Evolutionary conservation across 495 filamentous ascomycete species (phyloP), one percentile per base, ranked within the genome.

Genomic region (Daldinia loculata): DNA sequence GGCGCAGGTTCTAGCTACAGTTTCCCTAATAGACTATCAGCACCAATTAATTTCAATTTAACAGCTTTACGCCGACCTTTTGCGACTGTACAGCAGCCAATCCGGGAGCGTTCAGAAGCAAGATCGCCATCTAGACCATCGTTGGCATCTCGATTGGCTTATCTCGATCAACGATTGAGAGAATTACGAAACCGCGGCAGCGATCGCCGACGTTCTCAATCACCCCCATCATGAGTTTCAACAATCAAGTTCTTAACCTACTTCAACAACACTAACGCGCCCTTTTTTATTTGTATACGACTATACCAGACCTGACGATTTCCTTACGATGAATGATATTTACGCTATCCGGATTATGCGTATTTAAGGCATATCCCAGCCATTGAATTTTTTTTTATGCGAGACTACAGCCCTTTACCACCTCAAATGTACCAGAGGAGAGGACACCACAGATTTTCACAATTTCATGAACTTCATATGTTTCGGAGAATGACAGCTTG

Each of bases 151-250:
- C 83, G 84, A n/a, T 74, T 86, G 30, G 81, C 82, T 30, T 84
- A 85, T 50, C 76, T 87, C 8, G 84, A 85, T 63, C 80, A 84
- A 65, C 83, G 84, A 48, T 79, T 87, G 53, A 84, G 81, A 73
- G 81, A 86, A 56, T 76, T 87, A 66, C 80, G 78, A 61, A 82
- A 79, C 41, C 78, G 78, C 38, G 75, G 78, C 34, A 56, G 58
- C 14, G 66, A 74, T 17, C 75, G 69, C 43, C 76, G 71, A 27
- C 76, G 79, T 14, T 81, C 81, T 15, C 77, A 82, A 63, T 83
- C 82, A 14, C 82, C 83, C 7, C 45, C 79, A 43, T 84, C 72
- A 80, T 56, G 53, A 55, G 22, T 48, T 24, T 38, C 39, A n/a
- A 43, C 65, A 12, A 50, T 48, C 34, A 22, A 67, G 45, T 45